Base-by-base conservation (phyloP, 805 yeast species). In the Sugiyamaella chiloensis region DNA sequence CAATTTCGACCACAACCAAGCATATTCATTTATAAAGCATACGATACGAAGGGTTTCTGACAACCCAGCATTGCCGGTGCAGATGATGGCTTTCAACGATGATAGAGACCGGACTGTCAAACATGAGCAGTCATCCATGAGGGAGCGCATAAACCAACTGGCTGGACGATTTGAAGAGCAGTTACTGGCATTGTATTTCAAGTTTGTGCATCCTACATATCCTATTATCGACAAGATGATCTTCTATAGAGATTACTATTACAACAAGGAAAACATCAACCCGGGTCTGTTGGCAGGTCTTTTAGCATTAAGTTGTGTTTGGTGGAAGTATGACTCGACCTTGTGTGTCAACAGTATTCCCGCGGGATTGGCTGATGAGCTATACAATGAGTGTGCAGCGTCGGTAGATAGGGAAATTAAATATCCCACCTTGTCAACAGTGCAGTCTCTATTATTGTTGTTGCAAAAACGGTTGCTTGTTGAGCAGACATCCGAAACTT, bases 301-400 rank as follows among this genome's bases (percentile, higher is more conserved):
- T 56, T 52, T 65, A 16, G 69, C 66, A 1, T 49, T 65, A 19
- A 62, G 66, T 45, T 54, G 60, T 36, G 60, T 60, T 12, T 65
- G 66, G 57, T 64, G 68, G 68, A 65, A 65, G 50, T 65, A 65
- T 48, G 65, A 61, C 45, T 46, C 61, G 2, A 52, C 52, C 17
- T 52, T 64, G 4, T 64, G 68, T 42, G 61, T 65, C 5, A 49
- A 57, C 37, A 51, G 52, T 2, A 60, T 64, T 45, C 68, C 67
- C 1, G 49, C 52, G 8, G 53, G 55, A 12, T 49, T 66, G 31
- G 51, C 54, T 12, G 52, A 46, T 12, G 54, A 57, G 20, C 47
- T 66, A 5, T 64, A 60, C 58, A 50, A 48, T 5, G 58, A 61
- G 40, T 58, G 65, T 37, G 51, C 52, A 7, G 41, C 54, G 4